Base-by-base conservation (phyloP, 306 rosid genomes). In the Fragaria iinumae region DNA sequence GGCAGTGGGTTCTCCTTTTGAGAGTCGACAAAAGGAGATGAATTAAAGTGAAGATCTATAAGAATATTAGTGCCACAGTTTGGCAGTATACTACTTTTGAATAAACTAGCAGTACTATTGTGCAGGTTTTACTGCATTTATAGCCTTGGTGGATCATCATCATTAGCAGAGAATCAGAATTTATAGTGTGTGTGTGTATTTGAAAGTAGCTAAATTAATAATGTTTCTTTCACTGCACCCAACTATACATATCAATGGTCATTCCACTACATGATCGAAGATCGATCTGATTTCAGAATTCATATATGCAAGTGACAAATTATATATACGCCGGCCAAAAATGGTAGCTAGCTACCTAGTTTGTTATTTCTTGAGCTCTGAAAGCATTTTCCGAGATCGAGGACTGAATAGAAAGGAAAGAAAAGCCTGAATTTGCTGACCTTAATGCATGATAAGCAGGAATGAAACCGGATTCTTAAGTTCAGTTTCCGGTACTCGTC, bases 1-100 rank as follows among this genome's bases (percentile, higher is more conserved):
- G 11, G 34, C 29, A 23, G 64, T 57, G 64, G 36, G 36, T 83
- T 89, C 90, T 81, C 38, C 96, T 89, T 91, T 91, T 89, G 78
- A 91, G 93, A 80, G 32, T 29, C 32, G 85, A 78, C 82, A 21
- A 43, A 12, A 49, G 48, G 59, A 45, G 29, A 49, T n/a, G 17
- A 32, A 71, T 48, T 48, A 13, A 56, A 66, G 41, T 21, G 48
- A 60, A n/a, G 52, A 21, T 67, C 49, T 32, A 32, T 56, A 29
- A 45, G 17, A 39, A 17, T 29, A 57, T 43, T 56, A 67, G 63
- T 53, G 80, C 78, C 64, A 77, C 67, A 47, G 49, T 34, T 80
- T 85, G 84, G 85, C 86, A 71, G 41, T 83, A 62, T 57, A 23
- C 34, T 25, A 23, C 64, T 57, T 57, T 57, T 11, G 64, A 57